Evolutionary conservation across 2,329 filamentous ascomycete species (phyloP).

Genomic region (Aspergillus phoenicis): DNA sequence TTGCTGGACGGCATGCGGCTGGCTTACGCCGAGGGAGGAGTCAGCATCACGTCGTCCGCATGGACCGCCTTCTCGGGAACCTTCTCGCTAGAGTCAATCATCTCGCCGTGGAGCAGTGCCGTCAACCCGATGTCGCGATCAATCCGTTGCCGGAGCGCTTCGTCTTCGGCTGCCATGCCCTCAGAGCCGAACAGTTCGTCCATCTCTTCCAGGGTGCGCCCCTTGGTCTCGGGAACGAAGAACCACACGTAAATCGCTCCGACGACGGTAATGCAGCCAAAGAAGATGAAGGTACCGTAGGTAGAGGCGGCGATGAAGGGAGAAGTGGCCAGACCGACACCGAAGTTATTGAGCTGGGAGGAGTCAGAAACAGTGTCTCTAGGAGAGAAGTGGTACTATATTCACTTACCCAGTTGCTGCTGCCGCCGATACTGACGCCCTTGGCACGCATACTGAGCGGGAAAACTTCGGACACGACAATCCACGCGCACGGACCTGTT

Average conservation of each 20-base stretch:
- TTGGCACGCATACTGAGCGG: constrained; percentile 70
- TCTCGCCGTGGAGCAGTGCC: constrained; percentile 31
- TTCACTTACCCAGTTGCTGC: constrained; percentile 37
- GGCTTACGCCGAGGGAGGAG: neutral
- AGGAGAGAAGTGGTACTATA: neutral
- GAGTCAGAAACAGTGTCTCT: neutral
- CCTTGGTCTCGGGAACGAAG: constrained; percentile 41
- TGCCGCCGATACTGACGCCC: constrained; percentile 37
- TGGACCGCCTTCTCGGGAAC: constrained; percentile 8
- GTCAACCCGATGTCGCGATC: constrained; percentile 35
- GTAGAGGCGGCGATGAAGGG: constrained; percentile 65
- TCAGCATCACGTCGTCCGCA: neutral
- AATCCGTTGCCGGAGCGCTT: constrained; percentile 29
- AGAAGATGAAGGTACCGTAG: constrained; percentile 73
- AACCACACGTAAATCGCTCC: constrained; percentile 32
- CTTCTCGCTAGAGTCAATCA: constrained; percentile 15
- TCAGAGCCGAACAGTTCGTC: constrained; percentile 42
- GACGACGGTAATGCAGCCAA: constrained; percentile 53
- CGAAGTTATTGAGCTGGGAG: constrained; percentile 57
- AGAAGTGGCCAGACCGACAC: constrained; percentile 70
- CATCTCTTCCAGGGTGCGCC: constrained; percentile 44
- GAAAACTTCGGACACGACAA: constrained; percentile 73
- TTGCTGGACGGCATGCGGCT: neutral
- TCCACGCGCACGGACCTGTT: constrained; percentile 53
- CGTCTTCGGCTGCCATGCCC: constrained; percentile 32